Conservation (phyloP, 768 basidiomycete species). For the Trametes maxima region DNA sequence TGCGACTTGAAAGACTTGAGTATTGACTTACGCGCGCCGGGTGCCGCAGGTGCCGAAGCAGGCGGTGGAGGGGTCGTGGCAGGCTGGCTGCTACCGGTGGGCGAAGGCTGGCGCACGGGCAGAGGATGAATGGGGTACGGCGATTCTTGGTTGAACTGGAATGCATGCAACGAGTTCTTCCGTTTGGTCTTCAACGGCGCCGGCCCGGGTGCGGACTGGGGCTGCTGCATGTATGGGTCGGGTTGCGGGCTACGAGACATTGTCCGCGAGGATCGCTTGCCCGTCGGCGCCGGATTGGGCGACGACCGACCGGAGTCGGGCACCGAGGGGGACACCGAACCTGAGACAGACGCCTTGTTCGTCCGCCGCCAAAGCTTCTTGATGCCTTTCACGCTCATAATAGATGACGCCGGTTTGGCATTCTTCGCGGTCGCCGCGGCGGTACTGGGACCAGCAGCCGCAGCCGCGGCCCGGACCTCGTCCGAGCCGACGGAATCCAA, state of each 20-base stretch:
- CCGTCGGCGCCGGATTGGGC: constrained; percentile 23
- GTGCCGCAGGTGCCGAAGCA: constrained; percentile 30
- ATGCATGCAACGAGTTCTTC: constrained; percentile 47
- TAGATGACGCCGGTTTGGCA: constrained; percentile 38
- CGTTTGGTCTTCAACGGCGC: constrained; percentile 25
- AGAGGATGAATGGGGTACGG: constrained; percentile 55
- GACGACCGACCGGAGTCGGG: constrained; percentile 30
- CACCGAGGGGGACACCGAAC: constrained; percentile 11
- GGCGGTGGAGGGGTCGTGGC: constrained; percentile 25
- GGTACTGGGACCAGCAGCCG: background rate
- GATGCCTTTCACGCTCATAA: constrained; percentile 75
- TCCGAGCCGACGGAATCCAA: constrained; percentile 61
- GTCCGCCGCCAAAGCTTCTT: constrained; percentile 82
- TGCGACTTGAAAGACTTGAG: constrained; percentile 64
- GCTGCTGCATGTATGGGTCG: constrained; percentile 12
- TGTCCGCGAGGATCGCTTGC: constrained; percentile 20
- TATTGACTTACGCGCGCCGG: constrained; percentile 64
- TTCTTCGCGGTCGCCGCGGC: constrained; percentile 27
- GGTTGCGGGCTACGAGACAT: constrained; percentile 21
- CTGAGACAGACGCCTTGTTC: constrained; percentile 39
- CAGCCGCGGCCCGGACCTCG: constrained; percentile 10
- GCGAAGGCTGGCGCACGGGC: constrained; percentile 21
- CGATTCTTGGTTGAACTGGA: constrained; percentile 75
- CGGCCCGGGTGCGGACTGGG: constrained; percentile 40
- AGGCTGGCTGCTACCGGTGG: constrained; percentile 27